A percentile compares a stretch with the other conserved stretches of the same genome.
phyloP scores from a whole-genome alignment of 352 stramenopile genomes.

The Aphanomyces invadans region DNA sequence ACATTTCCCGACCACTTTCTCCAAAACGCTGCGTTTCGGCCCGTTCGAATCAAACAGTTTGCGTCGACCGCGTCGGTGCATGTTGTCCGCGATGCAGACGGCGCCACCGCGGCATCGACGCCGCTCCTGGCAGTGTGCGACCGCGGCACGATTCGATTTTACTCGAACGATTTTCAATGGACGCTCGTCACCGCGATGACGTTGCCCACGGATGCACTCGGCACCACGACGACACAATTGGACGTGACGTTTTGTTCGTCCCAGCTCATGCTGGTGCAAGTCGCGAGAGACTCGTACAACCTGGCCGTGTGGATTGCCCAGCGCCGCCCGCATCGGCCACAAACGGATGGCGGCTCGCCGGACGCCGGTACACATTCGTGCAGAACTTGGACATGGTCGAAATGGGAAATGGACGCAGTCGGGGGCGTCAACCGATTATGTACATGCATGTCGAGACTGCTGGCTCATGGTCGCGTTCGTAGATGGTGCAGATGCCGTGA shows the following conservation, averaged over 20 bases:
- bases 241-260: constrained; percentile 73
- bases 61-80: constrained; percentile 48
- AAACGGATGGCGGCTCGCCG: no score
- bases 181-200: constrained; percentile 56
- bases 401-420: no score
- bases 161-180: constrained; percentile 73
- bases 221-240: constrained; percentile 38
- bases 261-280: constrained; percentile 77
- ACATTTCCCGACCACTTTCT: constrained; percentile 82
- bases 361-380: no score
- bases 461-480: no score
- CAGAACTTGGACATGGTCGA: no score
- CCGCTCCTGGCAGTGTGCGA: constrained; percentile 47
- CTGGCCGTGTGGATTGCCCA: constrained; percentile 77
- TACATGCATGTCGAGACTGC: no score
- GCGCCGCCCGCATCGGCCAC: constrained; percentile 37
- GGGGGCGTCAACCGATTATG: no score
- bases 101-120: no score
- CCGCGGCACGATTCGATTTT: constrained; percentile 57
- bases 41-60: constrained; percentile 78
- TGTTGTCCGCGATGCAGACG: constrained; percentile 64
- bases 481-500: not conserved
- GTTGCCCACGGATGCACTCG: constrained; percentile 36
- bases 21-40: constrained; percentile 76
- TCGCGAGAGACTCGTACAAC: constrained; percentile 29